Percentiles rank a stretch among this genome's conserved stretches.
phyloP scores from a whole-genome alignment of 208 protist genomes.

The Crithidia bombi region DNA sequence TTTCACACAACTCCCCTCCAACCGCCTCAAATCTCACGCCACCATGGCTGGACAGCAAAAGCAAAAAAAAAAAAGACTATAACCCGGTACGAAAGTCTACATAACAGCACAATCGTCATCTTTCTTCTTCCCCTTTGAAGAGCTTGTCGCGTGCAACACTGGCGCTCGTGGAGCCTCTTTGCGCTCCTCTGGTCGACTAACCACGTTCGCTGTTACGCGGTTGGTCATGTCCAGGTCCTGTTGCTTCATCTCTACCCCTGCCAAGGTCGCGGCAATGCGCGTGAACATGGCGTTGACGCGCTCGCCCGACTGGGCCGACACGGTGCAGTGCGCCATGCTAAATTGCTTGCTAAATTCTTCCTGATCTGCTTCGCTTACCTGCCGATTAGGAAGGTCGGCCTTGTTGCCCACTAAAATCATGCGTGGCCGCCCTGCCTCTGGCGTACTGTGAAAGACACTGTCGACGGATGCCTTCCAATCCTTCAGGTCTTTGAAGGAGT shows the following conservation, averaged over 20 bases:
- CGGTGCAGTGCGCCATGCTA: conserved; percentile 61
- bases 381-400: conserved; percentile 87
- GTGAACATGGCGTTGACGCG: conserved; percentile 85
- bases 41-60: not conserved
- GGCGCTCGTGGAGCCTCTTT: conserved; percentile 23
- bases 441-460: conserved; percentile 11
- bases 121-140: conserved; percentile 32
- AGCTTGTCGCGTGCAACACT: conserved; percentile 15
- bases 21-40: not conserved
- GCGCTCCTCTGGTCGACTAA: conserved; percentile 47
- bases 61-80: not conserved
- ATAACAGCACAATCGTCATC: conserved; percentile 51
- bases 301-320: conserved; percentile 94
- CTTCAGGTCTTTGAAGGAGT: conserved; percentile 92
- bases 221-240: conserved; percentile 77
- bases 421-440: conserved; percentile 39
- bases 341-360: conserved; percentile 64
- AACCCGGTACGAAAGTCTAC: conserved; percentile 26
- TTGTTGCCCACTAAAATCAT: conserved; percentile 94
- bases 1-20: not conserved
- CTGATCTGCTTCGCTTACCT: conserved; percentile 79
- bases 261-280: conserved; percentile 85
- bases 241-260: conserved; percentile 71
- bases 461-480: conserved; percentile 89
- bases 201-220: conserved; percentile 52